These are phyloP conservation scores for Apiotrichum porosum DNA, from an alignment of 1,284 basidiomycete genomes.

Conservation along the genomic window DNA sequence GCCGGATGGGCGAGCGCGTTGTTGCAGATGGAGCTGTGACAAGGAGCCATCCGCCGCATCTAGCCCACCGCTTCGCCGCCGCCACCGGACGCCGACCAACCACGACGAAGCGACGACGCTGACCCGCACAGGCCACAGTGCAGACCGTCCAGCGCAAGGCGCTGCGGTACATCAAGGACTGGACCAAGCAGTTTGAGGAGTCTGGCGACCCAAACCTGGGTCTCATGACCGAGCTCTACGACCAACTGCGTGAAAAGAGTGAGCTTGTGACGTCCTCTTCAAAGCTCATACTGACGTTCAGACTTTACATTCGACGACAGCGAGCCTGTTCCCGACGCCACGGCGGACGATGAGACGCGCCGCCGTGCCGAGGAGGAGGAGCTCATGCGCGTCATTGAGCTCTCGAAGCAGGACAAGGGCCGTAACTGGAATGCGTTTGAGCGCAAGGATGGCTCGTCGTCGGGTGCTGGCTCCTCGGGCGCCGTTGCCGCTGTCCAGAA, in stretches of 20 bases:
- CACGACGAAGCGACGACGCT: too few species aligned
- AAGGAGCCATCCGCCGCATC: too few species aligned
- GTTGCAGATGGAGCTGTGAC: too few species aligned
- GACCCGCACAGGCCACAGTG: slow-evolving; percentile 66
- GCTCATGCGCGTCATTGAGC: slow-evolving; percentile 79
- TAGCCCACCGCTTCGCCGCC: too few species aligned
- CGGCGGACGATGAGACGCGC: slow-evolving; percentile 61
- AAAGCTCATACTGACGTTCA: slow-evolving; percentile 21
- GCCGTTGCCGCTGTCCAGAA: slow-evolving; percentile 4
- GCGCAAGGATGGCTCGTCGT: slow-evolving; percentile 11
- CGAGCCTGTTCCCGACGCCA: slow-evolving; percentile 52
- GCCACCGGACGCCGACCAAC: too few species aligned
- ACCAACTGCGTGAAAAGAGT: slow-evolving; percentile 78
- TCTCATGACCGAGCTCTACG: slow-evolving; percentile 86
- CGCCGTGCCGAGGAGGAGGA: slow-evolving; percentile 80
- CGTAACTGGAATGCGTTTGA: slow-evolving; percentile 52
- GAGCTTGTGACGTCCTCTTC: slow-evolving; percentile 33
- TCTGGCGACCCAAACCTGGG: slow-evolving; percentile 67
- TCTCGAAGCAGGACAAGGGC: slow-evolving; percentile 82
- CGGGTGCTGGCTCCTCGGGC: slow-evolving; percentile 46
- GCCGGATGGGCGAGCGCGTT: too few species aligned
- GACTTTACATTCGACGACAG: slow-evolving; percentile 57
- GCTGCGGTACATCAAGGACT: slow-evolving; percentile 69
- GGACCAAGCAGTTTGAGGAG: slow-evolving; percentile 76
- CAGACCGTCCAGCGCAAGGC: slow-evolving; percentile 78